Base-by-base conservation (phyloP, 2,329 filamentous ascomycete species). In the Botrytis deweyae region DNA sequence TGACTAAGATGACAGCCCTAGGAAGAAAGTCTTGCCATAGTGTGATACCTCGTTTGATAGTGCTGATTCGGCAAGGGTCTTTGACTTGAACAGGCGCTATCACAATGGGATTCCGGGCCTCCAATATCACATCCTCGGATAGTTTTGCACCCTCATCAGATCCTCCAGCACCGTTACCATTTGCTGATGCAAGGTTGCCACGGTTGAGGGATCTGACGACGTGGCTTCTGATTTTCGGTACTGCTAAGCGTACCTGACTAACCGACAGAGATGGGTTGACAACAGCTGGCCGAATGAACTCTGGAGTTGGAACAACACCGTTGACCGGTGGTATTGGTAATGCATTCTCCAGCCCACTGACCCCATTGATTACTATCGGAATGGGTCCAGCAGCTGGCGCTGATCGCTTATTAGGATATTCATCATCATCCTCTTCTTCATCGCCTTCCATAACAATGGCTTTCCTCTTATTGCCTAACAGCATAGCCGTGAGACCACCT, bases 11-110 rank as follows among this genome's bases (percentile, higher is more conserved):
- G 38, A 97, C 92, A 9, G 94, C 90, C 74, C 92, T 89, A 0
- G 95, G 95, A 22, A 99, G 84, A 79, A 93, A 99, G 80, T 99
- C 97, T 80, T 98, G 93, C 96, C 97, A 99, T 5, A 98, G 83
- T 1, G 92, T 86, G 73, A 91, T 90, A 7, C 94, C 94, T 72
- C 93, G 90, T 80, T 94, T 95, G 3, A 91, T 92, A 58, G 96
- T 91, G 8, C 90, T 93, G 61, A 99, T 89, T 49, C 93, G 91
- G 7, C 94, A 93, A 1, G 96, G 96, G 74, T 98, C 95, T 75
- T 92, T 89, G 62, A 85, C 91, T 85, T 85, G 91, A 80, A 49
- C 83, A 36, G 64, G 44, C 64, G 88, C 88, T 33, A 86, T 86
- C 20, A 86, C 85, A 16, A 87, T 85, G 2, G 95, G 93, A 80